Base-by-base conservation (phyloP, 2,329 filamentous ascomycete species). In the Pezizomycotina sp. region DNA sequence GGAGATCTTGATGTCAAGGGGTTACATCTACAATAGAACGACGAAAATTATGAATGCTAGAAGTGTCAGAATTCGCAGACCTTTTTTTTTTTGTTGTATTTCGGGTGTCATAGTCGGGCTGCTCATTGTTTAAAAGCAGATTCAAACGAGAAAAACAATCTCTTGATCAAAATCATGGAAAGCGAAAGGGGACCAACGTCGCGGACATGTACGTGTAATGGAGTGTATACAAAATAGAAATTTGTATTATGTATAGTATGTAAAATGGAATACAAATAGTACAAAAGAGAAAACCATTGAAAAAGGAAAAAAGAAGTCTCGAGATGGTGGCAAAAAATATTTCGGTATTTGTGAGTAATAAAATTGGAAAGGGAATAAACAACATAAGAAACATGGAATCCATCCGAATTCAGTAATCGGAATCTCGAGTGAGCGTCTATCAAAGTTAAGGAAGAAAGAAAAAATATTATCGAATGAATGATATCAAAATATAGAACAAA, bases 151-250 rank as follows among this genome's bases (percentile, higher is more conserved):
- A n/a, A n/a, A n/a, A n/a, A n/a, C n/a, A n/a, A n/a, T n/a, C n/a
- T n/a, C n/a, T n/a, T n/a, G n/a, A n/a, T n/a, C n/a, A 34, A 42
- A 32, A 22, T 42, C 18, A 44, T 38, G 40, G 22, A 27, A 22
- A 9, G 14, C 10, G 8, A 6, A 18, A 19, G 19, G 21, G 12
- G 13, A 38, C 34, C 14, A 19, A 31, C 22, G 28, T 14, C 22
- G 15, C 13, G 35, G 27, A 23, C 30, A 20, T 16, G 21, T 16
- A 16, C 18, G 31, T 22, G 16, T 34, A 27, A 14, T 12, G 27
- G 22, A 10, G 22, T 13, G 21, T 22, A 14, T 13, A 34, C 25
- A 16, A 32, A 19, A 21, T 21, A 19, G 8, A 32, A 32, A 10
- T 25, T n/a, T n/a, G n/a, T n/a, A n/a, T n/a, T n/a, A n/a, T n/a